These are phyloP conservation scores for Cryptococcus wingfieldii DNA, from an alignment of 1,284 basidiomycete species.

Conservation along the genomic window DNA sequence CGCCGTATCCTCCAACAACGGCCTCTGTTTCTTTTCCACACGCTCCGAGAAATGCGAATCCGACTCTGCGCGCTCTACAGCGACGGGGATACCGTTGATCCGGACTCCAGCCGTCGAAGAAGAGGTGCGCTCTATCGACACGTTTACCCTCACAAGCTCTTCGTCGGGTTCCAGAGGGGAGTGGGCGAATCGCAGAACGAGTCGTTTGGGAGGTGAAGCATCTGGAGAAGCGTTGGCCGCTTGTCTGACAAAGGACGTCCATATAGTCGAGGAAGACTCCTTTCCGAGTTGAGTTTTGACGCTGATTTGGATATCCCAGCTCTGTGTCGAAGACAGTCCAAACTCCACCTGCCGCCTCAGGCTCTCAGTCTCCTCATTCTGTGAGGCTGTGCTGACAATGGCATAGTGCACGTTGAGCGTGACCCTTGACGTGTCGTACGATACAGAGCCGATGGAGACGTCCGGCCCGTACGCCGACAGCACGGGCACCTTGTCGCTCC, in stretches of 20 bases:
- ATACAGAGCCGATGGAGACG: conserved; percentile 69
- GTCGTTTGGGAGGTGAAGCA: conserved; percentile 55
- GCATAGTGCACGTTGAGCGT: conserved; percentile 80
- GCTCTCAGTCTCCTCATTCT: conserved; percentile 51
- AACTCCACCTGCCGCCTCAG: conserved; percentile 75
- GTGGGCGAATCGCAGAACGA: conserved; percentile 67
- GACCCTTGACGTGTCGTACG: conserved; percentile 75
- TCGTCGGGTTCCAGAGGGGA: conserved; percentile 55
- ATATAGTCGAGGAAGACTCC: conserved; percentile 57
- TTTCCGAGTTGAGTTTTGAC: conserved; percentile 66
- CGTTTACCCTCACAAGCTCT: conserved; percentile 71
- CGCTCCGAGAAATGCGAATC: not conserved
- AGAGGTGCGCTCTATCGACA: conserved; percentile 73
- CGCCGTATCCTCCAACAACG: conserved; percentile 39
- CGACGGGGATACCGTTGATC: conserved; percentile 75
- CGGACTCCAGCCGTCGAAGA: conserved; percentile 54
- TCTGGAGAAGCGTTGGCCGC: conserved; percentile 43
- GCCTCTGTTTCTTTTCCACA: conserved; percentile 7
- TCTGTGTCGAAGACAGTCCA: conserved; percentile 67
- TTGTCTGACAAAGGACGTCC: conserved; percentile 64
- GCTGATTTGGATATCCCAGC: conserved; percentile 81
- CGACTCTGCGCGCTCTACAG: conserved; percentile 53
- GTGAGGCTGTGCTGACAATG: conserved; percentile 63
- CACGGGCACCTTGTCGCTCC: conserved; percentile 68
- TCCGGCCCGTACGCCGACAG: conserved; percentile 75